Evolutionary conservation across 495 filamentous ascomycete species (phyloP).

Genomic region (Astrocystis sublimbata): DNA sequence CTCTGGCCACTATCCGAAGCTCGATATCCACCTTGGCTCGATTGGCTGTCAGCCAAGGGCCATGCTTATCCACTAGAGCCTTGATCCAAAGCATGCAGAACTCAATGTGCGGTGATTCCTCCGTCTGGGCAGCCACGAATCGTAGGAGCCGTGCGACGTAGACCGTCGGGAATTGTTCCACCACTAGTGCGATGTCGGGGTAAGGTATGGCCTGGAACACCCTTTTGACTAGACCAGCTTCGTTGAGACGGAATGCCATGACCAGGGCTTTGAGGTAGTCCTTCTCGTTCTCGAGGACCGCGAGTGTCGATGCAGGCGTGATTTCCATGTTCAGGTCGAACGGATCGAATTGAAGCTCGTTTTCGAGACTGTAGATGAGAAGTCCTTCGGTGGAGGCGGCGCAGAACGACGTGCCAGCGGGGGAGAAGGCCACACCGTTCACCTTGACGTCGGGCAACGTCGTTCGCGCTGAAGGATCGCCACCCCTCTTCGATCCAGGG

Average conservation of each 20-base stretch:
- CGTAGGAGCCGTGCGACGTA: constrained; percentile 80
- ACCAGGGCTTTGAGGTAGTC: constrained; percentile 90
- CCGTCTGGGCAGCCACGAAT: constrained; percentile 83
- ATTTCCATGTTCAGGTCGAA: constrained; percentile 93
- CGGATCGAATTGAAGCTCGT: constrained; percentile 80
- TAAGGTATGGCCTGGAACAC: constrained; percentile 85
- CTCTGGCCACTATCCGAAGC: constrained; percentile 74
- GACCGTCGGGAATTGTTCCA: constrained; percentile 76
- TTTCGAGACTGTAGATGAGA: constrained; percentile 87
- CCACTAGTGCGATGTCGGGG: constrained; percentile 73
- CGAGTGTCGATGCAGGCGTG: constrained; percentile 77
- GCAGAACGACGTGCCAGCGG: constrained; percentile 86
- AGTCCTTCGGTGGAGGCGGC: constrained; percentile 93
- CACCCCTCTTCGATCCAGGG: constrained; percentile 80
- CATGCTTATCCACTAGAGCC: constrained; percentile 77
- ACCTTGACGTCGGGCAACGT: constrained; percentile 84
- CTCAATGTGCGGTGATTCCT: constrained; percentile 88
- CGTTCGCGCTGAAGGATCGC: constrained; percentile 76
- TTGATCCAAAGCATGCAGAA: constrained; percentile 93
- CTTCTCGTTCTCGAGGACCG: constrained; percentile 68
- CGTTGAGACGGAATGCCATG: constrained; percentile 95
- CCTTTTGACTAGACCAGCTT: constrained; percentile 69
- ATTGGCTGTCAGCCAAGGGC: constrained; percentile 78
- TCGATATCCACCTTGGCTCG: constrained; percentile 74
- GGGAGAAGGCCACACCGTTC: constrained; percentile 79